phyloP scores from a whole-genome alignment of 495 filamentous ascomycete species.

The Talaromyces ruber region DNA sequence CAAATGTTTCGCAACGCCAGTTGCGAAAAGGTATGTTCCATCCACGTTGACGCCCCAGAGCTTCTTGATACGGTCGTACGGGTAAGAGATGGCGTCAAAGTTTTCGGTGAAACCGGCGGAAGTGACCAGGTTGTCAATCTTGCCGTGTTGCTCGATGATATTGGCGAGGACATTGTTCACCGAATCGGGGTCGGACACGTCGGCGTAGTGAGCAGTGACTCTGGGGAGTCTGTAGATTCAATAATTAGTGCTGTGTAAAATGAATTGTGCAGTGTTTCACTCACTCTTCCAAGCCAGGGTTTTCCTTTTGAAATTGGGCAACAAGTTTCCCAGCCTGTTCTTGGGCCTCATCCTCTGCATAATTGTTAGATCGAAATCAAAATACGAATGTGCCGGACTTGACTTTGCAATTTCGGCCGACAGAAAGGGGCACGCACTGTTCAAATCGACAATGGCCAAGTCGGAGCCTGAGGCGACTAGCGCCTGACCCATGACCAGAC shows the following conservation, averaged over 20 bases:
- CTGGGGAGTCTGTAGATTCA: conserved; percentile 51
- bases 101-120: conserved; percentile 96
- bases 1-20: conserved; percentile 76
- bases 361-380: conserved; percentile 8
- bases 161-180: conserved; percentile 64
- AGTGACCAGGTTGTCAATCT: conserved; percentile 87
- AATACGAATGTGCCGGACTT: background rate
- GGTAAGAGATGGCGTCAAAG: conserved; percentile 82
- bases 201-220: conserved; percentile 82
- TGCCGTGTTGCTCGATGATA: conserved; percentile 61
- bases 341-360: conserved; percentile 71
- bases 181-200: conserved; percentile 71
- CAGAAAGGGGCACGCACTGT: conserved; percentile 50
- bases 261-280: conserved; percentile 11
- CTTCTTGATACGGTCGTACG: conserved; percentile 80
- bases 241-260: background rate
- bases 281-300: conserved; percentile 65
- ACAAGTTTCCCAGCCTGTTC: conserved; percentile 64
- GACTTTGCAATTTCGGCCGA: background rate
- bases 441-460: conserved; percentile 87
- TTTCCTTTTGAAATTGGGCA: conserved; percentile 63
- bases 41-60: conserved; percentile 93
- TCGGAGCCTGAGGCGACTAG: conserved; percentile 80
- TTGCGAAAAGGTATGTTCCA: conserved; percentile 85
- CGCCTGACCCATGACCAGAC: conserved; percentile 86